Conservation (phyloP, 768 basidiomycete genomes). For the Lactarius evosmus region DNA sequence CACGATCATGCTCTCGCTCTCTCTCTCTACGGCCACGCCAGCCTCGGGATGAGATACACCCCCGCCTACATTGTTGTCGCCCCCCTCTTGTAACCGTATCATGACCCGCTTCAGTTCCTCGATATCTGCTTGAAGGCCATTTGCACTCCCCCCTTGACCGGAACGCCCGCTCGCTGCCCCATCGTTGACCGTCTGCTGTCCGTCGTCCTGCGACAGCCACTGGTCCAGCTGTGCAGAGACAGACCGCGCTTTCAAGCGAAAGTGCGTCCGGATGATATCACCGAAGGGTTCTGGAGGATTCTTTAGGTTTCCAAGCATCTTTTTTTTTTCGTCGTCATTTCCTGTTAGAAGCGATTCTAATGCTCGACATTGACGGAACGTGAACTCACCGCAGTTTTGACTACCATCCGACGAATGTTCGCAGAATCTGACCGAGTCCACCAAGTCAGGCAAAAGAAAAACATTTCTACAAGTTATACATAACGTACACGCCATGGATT, state of each 20-base stretch:
- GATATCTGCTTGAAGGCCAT: conserved; percentile 65
- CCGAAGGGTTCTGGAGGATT: conserved; percentile 81
- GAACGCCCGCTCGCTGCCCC: conserved; percentile 44
- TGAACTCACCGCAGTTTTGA: conserved; percentile 71
- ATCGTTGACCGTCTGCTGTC: conserved; percentile 52
- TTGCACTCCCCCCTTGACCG: conserved; percentile 46
- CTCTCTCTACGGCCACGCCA: no score
- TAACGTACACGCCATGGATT: conserved; percentile 70
- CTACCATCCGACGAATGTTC: conserved; percentile 90
- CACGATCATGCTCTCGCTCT: background rate
- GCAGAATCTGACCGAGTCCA: conserved; percentile 62
- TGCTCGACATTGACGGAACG: background rate
- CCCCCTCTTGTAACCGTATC: conserved; percentile 35
- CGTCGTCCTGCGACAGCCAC: conserved; percentile 78
- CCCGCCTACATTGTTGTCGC: no score
- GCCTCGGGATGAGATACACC: no score
- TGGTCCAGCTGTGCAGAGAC: conserved; percentile 72
- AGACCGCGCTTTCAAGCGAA: conserved; percentile 73
- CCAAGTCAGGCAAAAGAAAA: conserved; percentile 14
- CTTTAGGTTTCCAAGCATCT: conserved; percentile 86
- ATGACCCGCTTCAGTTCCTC: conserved; percentile 65
- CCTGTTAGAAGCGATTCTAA: conserved; percentile 9
- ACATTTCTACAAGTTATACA: background rate
- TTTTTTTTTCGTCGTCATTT: conserved; percentile 7
- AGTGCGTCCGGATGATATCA: conserved; percentile 88